Evolutionary conservation across 2,329 filamentous ascomycete genomes (phyloP), one percentile per base, ranked within the genome.

Genomic region (Coniochaeta sp.): DNA sequence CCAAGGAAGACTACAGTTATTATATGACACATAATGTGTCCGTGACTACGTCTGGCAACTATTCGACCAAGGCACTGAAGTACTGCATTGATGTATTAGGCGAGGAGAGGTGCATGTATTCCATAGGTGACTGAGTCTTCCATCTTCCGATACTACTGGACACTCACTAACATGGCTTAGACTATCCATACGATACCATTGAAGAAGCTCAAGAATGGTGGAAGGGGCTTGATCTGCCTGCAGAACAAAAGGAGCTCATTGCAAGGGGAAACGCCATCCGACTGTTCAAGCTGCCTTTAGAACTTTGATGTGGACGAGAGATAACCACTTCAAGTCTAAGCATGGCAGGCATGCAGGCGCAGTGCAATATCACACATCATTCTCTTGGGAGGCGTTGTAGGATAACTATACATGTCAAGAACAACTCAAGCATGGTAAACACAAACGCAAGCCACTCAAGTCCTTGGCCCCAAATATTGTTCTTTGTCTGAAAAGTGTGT

Each of bases 41-140:
- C 14, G 72, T 77, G 58, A 77, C 74, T 0, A 77, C 75, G 0
- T 76, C 73, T 0, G 75, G 76, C 0, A 71, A 76, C 62, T 77
- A 74, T 63, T 74, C 72, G 14, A 77, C 74, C 0, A 61, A 68
- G 8, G 75, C 71, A 0, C 66, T 77, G 33, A 74, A 76, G 64
- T 76, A 70, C 52, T 77, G 74, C 52, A 72, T 77, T 38, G 66
- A 73, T 16, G 71, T 75, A 60, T 66, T 77, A 16, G 74, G 74
- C 0, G 61, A 70, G 1, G 71, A 75, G 4, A 64, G 75, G 19
- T 77, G 76, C 59, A 61, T 78, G 36, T 78, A 68, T 59, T 72
- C 75, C 0, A 77, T 77, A 58, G 74, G 76, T 72, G 17, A 19
- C 31, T 36, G 14, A 17, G 4, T 36, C 54, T 55, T 14, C 5